Percentiles rank a stretch among this genome's conserved stretches.
Evolutionary conservation across 352 stramenopile species (phyloP).

Genomic region (Pythium dissimile): DNA sequence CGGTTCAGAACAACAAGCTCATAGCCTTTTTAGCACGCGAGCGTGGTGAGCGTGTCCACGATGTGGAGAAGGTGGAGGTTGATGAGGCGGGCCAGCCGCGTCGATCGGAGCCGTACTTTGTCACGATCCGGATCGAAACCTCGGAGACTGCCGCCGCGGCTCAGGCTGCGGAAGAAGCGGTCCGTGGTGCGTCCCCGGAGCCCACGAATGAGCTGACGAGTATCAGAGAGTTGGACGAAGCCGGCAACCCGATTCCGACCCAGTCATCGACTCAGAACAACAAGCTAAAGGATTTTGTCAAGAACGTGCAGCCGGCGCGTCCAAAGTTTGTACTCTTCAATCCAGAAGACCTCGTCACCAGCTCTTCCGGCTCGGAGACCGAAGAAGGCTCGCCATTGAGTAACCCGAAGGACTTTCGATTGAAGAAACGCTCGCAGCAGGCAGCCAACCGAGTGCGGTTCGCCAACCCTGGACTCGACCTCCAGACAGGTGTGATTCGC

Average conservation of each 20-base stretch:
- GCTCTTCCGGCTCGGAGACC: constrained; percentile 8
- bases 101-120: constrained; percentile 12
- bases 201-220: constrained; percentile 20
- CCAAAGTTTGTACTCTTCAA: constrained; percentile 56
- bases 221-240: neutral
- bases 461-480: constrained; percentile 15
- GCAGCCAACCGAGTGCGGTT: constrained; percentile 4
- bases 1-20: constrained; percentile 47
- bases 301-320: constrained; percentile 46
- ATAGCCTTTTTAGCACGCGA: constrained; percentile 58
- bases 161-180: constrained; percentile 1
- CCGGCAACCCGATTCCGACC: neutral
- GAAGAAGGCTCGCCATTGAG: constrained; percentile 12
- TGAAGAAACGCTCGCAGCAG: constrained; percentile 14
- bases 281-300: constrained; percentile 55
- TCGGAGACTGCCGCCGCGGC: neutral
- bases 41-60: constrained; percentile 40
- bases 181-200: constrained; percentile 13
- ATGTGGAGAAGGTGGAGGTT: constrained; percentile 16
- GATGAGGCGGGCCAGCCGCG: neutral
- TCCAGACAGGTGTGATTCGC: constrained; percentile 22
- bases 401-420: constrained; percentile 17
- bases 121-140: constrained; percentile 16
- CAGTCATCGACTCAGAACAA: constrained; percentile 15
- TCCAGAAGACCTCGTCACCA: constrained; percentile 33